Evolutionary conservation across 352 stramenopile species (phyloP).

Genomic region (Pythium guiyangense): DNA sequence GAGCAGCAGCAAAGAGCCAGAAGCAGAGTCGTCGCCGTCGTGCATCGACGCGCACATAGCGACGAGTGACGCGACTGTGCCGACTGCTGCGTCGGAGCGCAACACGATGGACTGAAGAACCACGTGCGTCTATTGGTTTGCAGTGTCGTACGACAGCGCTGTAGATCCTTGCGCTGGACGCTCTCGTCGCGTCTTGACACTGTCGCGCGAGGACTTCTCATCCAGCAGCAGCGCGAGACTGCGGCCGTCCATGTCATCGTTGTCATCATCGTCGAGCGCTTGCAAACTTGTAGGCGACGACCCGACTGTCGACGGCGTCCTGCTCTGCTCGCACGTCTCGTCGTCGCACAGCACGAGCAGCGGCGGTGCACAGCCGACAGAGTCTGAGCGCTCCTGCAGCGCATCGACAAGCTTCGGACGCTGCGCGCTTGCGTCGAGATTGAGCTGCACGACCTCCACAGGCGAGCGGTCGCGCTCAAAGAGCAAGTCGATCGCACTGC

Average conservation of each 20-base stretch:
- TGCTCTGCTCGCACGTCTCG: not conserved
- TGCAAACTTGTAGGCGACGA: slow-evolving; percentile 9
- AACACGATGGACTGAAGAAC: too few species aligned
- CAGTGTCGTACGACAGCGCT: not conserved
- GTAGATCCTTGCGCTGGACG: not conserved
- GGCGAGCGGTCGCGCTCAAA: slow-evolving; percentile 47
- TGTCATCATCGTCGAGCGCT: slow-evolving; percentile 1
- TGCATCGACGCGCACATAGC: not conserved
- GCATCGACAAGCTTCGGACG: not conserved
- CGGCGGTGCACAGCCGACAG: too few species aligned
- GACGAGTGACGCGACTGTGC: not conserved
- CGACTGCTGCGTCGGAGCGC: not conserved
- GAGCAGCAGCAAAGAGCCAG: not conserved
- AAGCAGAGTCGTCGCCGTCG: not conserved
- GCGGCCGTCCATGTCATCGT: not conserved
- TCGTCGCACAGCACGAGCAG: not conserved
- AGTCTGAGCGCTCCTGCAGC: too few species aligned
- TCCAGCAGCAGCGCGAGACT: not conserved
- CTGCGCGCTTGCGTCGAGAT: slow-evolving; percentile 17
- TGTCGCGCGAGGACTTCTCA: too few species aligned
- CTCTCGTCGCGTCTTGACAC: too few species aligned
- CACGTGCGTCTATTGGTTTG: not conserved
- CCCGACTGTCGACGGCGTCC: slow-evolving; percentile 9
- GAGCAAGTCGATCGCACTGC: slow-evolving; percentile 36
- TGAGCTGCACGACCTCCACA: slow-evolving; percentile 29